These are phyloP conservation scores for Heliocybe sulcata DNA, from an alignment of 1,284 basidiomycete genomes.

Conservation along the genomic window DNA sequence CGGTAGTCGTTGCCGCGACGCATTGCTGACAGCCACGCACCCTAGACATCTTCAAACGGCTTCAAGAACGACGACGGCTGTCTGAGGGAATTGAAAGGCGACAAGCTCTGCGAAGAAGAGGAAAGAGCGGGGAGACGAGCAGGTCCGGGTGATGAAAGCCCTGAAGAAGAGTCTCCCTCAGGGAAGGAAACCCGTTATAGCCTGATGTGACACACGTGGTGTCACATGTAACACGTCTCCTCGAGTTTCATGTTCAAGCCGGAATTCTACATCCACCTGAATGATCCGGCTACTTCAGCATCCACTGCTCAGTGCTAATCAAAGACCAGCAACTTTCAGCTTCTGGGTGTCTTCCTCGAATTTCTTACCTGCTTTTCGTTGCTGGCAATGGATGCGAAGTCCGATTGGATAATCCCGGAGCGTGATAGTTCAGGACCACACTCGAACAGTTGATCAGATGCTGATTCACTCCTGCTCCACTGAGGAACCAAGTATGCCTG, in stretches of 20 bases:
- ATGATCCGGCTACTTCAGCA: too few relatives aligned
- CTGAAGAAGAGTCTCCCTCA: not conserved
- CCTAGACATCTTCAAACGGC: slow-evolving; percentile 20
- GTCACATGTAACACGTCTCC: not conserved
- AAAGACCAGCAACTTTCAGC: not conserved
- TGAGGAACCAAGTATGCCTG: too few relatives aligned
- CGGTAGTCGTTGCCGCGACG: not conserved
- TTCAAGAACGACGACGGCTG: not conserved
- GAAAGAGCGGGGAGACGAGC: slow-evolving; percentile 13
- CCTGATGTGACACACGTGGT: not conserved
- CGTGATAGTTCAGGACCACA: too few relatives aligned
- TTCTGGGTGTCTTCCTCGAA: not conserved
- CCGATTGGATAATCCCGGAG: too few relatives aligned
- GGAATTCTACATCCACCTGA: too few relatives aligned
- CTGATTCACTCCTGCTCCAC: not conserved
- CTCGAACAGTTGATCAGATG: not conserved
- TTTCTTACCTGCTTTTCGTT: not conserved
- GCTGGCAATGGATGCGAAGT: too few relatives aligned
- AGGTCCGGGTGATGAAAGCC: slow-evolving; percentile 16
- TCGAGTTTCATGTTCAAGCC: too few relatives aligned
- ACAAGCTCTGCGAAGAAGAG: slow-evolving; percentile 4
- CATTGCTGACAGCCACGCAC: slow-evolving; percentile 11
- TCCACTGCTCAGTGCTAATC: too few relatives aligned
- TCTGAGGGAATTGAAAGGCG: not conserved
- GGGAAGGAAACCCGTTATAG: too few relatives aligned